Percentiles rank a stretch among this genome's conserved stretches.
phyloP scores from a whole-genome alignment of 495 filamentous ascomycete species.

The Lasiosphaeriaceae sp. region DNA sequence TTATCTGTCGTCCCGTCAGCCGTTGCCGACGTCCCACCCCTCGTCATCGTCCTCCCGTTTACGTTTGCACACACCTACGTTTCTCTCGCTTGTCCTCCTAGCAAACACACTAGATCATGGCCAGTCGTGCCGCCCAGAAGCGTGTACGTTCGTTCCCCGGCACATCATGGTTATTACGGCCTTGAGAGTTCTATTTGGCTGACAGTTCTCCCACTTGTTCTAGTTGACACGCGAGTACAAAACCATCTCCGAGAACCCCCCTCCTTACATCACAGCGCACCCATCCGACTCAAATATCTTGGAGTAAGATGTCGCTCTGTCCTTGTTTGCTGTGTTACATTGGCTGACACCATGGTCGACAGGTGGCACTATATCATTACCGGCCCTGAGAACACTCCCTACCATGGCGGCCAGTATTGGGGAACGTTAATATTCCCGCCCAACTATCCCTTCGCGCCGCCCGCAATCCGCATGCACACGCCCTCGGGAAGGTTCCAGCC shows the following conservation, averaged over 20 bases:
- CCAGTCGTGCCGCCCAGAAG: slow-evolving; percentile 78
- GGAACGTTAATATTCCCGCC: slow-evolving; percentile 92
- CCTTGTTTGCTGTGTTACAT: background rate
- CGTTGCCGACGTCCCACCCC: background rate
- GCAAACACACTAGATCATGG: slow-evolving; percentile 65
- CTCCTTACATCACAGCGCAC: slow-evolving; percentile 89
- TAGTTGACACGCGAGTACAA: slow-evolving; percentile 94
- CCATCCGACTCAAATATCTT: slow-evolving; percentile 94
- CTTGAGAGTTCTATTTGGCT: background rate
- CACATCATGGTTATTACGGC: background rate
- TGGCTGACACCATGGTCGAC: slow-evolving; percentile 8
- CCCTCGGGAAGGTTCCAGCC: slow-evolving; percentile 94
- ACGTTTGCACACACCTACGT: background rate
- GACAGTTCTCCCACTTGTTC: slow-evolving; percentile 6
- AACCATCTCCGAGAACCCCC: slow-evolving; percentile 84
- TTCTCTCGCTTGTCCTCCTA: background rate
- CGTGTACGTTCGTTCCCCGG: slow-evolving; percentile 59
- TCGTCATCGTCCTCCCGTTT: background rate
- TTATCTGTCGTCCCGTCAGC: background rate
- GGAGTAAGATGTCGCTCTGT: slow-evolving; percentile 50
- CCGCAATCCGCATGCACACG: slow-evolving; percentile 98
- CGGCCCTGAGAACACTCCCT: slow-evolving; percentile 90
- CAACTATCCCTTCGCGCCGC: slow-evolving; percentile 95
- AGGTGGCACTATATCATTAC: slow-evolving; percentile 99
- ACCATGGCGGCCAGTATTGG: slow-evolving; percentile 96